Base-by-base conservation (phyloP, 768 basidiomycete genomes). In the Xerocomellus intermedius region DNA sequence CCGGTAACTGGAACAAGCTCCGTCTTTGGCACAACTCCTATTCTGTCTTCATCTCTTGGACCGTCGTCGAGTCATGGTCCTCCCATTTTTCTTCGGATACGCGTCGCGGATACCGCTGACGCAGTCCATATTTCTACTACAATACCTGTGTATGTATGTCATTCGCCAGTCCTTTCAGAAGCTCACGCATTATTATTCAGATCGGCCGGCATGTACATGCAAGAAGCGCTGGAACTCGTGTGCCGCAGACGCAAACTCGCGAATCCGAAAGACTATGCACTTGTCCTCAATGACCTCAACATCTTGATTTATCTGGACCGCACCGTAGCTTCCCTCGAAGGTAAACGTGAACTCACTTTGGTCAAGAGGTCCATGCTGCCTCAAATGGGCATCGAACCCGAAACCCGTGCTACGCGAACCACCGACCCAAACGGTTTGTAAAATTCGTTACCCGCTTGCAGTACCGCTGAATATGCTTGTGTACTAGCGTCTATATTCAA, bases 191-290 rank as follows among this genome's bases (percentile, higher is more conserved):
- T 19, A 8, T 30, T 19, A 0, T 56, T 10, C 36, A 91, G 88
- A 6, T 85, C 93, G 9, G 85, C 91, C 14, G 93, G 91, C 9
- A 97, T 94, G 87, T 98, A 98, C 69, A 89, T 98, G 83, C 94
- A 95, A 63, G 96, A 98, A 70, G 91, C 92, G 1, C 80, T 97
- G 22, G 96, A 97, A 57, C 77, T 86, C 21, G 87, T 92, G 2
- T 93, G 90, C 67, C 78, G 82, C 36, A 83, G 82, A 65, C 81
- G 86, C 46, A 84, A 83, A 64, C 71, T 91, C 28, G 72, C 75
- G 24, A 81, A 87, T 62, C 81, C 88, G 30, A 83, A 87, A 54
- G 87, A 93, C 54, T 98, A 94, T 73, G 91, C 91, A 2, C 79
- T 98, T 21, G 74, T 95, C 38, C 73, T 89, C 43, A 70, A 71